Percentiles rank a stretch among this genome's conserved stretches.
phyloP scores from a whole-genome alignment of 768 basidiomycete species.

The Mrakia blollopis region DNA sequence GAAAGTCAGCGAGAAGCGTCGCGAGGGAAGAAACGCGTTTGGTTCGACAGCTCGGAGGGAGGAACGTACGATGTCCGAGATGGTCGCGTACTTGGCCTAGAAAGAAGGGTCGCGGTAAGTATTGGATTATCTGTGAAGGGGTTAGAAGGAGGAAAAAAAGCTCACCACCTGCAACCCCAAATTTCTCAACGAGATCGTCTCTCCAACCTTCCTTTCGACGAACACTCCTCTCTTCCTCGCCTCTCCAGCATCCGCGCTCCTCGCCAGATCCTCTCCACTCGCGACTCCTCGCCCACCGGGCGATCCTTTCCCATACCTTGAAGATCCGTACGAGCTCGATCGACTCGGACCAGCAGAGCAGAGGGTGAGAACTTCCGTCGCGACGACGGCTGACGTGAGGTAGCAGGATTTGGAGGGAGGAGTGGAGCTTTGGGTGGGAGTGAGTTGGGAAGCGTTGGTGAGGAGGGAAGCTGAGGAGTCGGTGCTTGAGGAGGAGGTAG shows the following conservation, averaged over 20 bases:
- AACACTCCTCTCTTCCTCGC: constrained; percentile 12
- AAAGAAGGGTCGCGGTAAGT: neutral
- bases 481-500: constrained; percentile 33
- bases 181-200: constrained; percentile 50
- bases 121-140: neutral
- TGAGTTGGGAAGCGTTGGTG: constrained; percentile 17
- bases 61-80: constrained; percentile 65
- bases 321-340: constrained; percentile 8
- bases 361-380: constrained; percentile 23
- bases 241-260: neutral
- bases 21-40: no score
- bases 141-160: neutral
- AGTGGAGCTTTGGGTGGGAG: constrained; percentile 16
- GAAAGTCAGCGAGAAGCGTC: neutral
- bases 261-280: neutral
- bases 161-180: constrained; percentile 84
- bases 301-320: constrained; percentile 1
- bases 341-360: constrained; percentile 10
- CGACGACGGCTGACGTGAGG: constrained; percentile 26
- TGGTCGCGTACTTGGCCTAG: constrained; percentile 74
- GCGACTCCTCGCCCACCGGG: neutral
- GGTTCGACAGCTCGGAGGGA: neutral
- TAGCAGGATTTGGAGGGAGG: constrained; percentile 16
- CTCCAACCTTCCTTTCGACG: constrained; percentile 24
- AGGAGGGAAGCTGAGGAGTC: constrained; percentile 34